These are phyloP conservation scores for Curvularia eragrostidis DNA, from an alignment of 2,329 filamentous ascomycete genomes.

Conservation along the genomic window DNA sequence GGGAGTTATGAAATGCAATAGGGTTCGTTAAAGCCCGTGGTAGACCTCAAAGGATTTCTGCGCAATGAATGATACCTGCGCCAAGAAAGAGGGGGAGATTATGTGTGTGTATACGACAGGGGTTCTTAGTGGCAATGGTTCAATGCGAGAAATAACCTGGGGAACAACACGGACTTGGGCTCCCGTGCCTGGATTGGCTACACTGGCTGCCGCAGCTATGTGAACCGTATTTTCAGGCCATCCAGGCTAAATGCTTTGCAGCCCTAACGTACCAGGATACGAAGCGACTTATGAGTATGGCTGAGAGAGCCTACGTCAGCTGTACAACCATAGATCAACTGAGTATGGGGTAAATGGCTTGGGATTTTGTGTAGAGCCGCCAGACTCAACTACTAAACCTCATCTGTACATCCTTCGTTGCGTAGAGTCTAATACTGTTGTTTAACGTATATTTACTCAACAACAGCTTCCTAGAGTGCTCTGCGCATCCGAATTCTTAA, in stretches of 20 bases:
- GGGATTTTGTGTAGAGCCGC: no score
- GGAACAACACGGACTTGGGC: not conserved
- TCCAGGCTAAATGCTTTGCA: not conserved
- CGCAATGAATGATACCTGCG: not conserved
- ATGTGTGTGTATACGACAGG: not conserved
- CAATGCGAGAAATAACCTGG: not conserved
- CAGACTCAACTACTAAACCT: no score
- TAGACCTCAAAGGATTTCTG: not conserved
- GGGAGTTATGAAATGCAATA: not conserved
- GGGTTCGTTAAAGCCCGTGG: not conserved
- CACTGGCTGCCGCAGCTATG: not conserved
- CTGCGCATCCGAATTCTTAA: not conserved
- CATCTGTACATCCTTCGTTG: not conserved
- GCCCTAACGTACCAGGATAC: not conserved
- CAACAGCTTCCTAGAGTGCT: not conserved
- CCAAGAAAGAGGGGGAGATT: no score
- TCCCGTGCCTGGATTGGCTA: not conserved
- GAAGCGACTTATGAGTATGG: not conserved
- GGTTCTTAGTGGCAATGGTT: not conserved
- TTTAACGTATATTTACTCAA: not conserved
- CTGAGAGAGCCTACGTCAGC: not conserved
- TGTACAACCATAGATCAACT: no score
- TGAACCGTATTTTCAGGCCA: not conserved
- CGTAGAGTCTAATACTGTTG: not conserved
- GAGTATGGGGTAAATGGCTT: no score